Evolutionary conservation across 2,329 filamentous ascomycete genomes (phyloP), one percentile per base, ranked within the genome.

Genomic region (Dothidotthia symphoricarpi): DNA sequence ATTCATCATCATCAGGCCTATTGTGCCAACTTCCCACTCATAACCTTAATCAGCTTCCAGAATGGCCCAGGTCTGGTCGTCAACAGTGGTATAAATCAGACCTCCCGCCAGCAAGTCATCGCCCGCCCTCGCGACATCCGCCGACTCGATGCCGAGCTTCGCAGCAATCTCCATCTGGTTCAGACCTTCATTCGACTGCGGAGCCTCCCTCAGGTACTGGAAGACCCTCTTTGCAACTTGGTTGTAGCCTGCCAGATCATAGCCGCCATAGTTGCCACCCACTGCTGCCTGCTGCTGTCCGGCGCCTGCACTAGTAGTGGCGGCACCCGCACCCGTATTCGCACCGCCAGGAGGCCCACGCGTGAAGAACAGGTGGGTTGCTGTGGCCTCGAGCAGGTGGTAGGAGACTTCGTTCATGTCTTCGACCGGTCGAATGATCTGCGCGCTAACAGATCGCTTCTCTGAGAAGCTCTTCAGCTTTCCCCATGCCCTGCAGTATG

Each of bases 381-480:
- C 86, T 5, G 89, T 87, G 16, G 88, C 85, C 71, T 98, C 91
- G 36, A 98, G 81, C 50, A 96, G 70, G 69, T 97, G 93, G 66
- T 88, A 95, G 63, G 85, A 85, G 64, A 97, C 79, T 75, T 98
- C 93, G 72, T 98, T 95, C 72, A 85, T 85, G 67, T 96, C 86
- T 38, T 77, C 73, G 37, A 97, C 74, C 3, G 86, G 82, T 36
- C 89, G 83, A 49, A 98, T 83, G 57, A 86, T 80, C 67, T 90
- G 84, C 28, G 88, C 85, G 47, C 79, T 82, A 36, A 98, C 77
- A 66, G 89, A 85, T 46, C 84, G 79, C 73, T 90, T 93, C 69
- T 85, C 85, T 64, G 85, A 84, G 71, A 94, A 94, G 36, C 76
- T 78, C 71, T 89, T 93, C 59, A 97, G 74, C 38, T 84, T 82